Evolutionary conservation across 1,139 yeast genomes (phyloP).

Genomic region (Candida sp.): DNA sequence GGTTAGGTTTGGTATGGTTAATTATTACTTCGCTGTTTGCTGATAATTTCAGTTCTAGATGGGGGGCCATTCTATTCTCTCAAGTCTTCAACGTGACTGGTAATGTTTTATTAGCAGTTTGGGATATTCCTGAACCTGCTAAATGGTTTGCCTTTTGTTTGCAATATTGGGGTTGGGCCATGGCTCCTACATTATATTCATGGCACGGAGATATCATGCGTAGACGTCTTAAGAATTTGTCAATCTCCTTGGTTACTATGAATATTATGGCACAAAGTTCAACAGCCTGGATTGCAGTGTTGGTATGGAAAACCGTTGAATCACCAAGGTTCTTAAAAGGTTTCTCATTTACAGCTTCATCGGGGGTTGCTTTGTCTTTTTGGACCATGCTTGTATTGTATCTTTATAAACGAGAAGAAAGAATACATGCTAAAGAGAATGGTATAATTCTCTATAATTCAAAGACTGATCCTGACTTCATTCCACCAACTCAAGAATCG

Average conservation of each 20-base stretch:
- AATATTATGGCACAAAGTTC: conserved; percentile 43
- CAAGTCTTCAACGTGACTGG: conserved; percentile 44
- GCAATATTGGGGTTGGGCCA: conserved; percentile 48
- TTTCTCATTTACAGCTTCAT: conserved; percentile 46
- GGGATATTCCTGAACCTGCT: conserved; percentile 43
- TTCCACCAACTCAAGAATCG: conserved; percentile 6
- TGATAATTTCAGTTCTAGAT: conserved; percentile 50
- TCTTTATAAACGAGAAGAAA: conserved; percentile 58
- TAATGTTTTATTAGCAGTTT: conserved; percentile 40
- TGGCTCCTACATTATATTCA: conserved; percentile 47
- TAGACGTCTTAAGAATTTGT: conserved; percentile 40
- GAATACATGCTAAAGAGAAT: conserved; percentile 45
- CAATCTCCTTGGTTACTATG: conserved; percentile 42
- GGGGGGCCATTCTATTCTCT: conserved; percentile 55
- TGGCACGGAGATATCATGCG: conserved; percentile 47
- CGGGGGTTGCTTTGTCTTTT: conserved; percentile 45
- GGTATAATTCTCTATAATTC: conserved; percentile 52
- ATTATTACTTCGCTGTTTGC: conserved; percentile 38
- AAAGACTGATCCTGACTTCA: conserved; percentile 10
- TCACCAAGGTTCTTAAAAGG: conserved; percentile 39
- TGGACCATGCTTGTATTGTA: conserved; percentile 57
- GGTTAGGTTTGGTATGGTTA: conserved; percentile 40
- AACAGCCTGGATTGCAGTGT: conserved; percentile 42
- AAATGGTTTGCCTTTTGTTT: conserved; percentile 49
- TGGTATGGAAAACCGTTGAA: conserved; percentile 48